Conservation (phyloP, 176 grass and related monocot genomes). For the Bothriochloa decipiens region DNA sequence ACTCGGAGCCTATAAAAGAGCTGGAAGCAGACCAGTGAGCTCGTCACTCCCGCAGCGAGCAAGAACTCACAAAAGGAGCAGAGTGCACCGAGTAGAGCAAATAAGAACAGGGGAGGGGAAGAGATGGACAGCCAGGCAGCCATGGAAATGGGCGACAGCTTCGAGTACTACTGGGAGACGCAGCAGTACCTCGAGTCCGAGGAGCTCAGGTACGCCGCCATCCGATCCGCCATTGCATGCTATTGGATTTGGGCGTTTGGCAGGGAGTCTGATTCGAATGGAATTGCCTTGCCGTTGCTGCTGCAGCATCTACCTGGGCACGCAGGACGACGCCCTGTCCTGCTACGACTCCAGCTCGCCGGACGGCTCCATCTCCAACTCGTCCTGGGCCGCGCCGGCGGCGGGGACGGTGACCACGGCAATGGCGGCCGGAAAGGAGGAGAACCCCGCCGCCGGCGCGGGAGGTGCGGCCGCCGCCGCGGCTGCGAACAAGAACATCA, state of each 20-base stretch:
- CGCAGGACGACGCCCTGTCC: constrained; percentile 50
- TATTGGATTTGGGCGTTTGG: background rate
- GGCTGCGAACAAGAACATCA: constrained; percentile 53
- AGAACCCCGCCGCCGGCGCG: background rate
- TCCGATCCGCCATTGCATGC: background rate
- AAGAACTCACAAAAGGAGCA: background rate
- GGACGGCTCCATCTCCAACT: constrained; percentile 47
- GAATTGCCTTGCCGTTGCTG: background rate
- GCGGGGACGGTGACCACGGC: background rate
- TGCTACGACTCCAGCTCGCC: constrained; percentile 81
- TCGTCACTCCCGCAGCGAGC: constrained; percentile 18
- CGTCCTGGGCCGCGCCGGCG: background rate
- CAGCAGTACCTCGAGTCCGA: constrained; percentile 60
- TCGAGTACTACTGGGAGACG: constrained; percentile 80
- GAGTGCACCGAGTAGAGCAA: no score
- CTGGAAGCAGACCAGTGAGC: background rate
- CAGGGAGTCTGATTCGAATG: background rate
- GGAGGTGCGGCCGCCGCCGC: background rate
- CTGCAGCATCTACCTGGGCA: constrained; percentile 51
- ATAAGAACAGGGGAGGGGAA: background rate
- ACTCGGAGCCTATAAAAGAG: constrained; percentile 40
- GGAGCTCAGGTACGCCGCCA: constrained; percentile 58
- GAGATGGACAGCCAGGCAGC: background rate
- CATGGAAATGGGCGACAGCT: constrained; percentile 64
- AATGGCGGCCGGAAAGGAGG: background rate